Conservation (phyloP, 441 rosid genomes). For the Monsonia emarginata region DNA sequence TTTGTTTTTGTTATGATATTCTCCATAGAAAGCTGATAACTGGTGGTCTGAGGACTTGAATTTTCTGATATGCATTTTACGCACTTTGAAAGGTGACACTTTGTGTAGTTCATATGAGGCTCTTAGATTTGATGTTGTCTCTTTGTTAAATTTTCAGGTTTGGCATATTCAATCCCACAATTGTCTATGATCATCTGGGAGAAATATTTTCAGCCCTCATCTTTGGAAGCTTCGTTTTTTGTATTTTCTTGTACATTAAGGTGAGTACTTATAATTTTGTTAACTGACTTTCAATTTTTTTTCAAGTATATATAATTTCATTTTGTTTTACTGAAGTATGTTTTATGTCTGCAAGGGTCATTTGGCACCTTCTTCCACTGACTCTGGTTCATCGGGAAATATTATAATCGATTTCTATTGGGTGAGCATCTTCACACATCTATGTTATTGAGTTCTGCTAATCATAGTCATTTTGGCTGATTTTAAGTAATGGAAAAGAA, state of each 20-base stretch:
- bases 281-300: background rate
- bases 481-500: background rate
- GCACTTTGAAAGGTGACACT: background rate
- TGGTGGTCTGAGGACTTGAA: background rate
- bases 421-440: conserved; percentile 42
- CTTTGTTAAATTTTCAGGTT: conserved; percentile 47
- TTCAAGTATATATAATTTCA: background rate
- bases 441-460: background rate
- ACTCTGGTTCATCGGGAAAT: conserved; percentile 93
- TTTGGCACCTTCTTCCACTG: conserved; percentile 79
- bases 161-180: conserved; percentile 75
- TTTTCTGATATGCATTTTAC: background rate
- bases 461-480: background rate
- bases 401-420: conserved; percentile 85
- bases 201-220: conserved; percentile 85
- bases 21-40: background rate
- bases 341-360: conserved; percentile 53
- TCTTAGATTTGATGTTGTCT: conserved; percentile 2
- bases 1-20: background rate
- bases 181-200: conserved; percentile 89
- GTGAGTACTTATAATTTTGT: conserved; percentile 31
- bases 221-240: conserved; percentile 78
- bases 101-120: background rate
- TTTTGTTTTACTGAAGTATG: conserved; percentile 19
- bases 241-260: conserved; percentile 72